Percentiles rank a stretch among this genome's conserved stretches.
These are phyloP conservation scores for Amanita polypyramis DNA, from an alignment of 768 basidiomycete genomes.

Conservation along the genomic window DNA sequence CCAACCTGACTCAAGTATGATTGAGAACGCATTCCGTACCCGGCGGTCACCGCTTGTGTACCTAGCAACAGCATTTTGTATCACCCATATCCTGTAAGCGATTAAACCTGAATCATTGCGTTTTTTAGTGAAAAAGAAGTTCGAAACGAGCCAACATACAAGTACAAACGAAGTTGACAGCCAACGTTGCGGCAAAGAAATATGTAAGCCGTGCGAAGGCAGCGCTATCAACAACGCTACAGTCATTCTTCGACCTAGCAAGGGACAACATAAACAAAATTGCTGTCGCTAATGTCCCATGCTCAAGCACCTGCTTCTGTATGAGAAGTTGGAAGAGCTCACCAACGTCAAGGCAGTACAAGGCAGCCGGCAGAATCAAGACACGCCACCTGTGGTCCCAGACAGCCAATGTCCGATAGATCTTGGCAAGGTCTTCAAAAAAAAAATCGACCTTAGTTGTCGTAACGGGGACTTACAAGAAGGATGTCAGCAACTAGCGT, in stretches of 20 bases:
- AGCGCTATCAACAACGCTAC: background rate
- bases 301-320: too few species aligned
- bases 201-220: background rate
- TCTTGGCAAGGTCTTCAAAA: background rate
- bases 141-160: background rate
- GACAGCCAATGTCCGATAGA: constrained; percentile 3
- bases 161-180: too few species aligned
- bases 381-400: constrained; percentile 1
- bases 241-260: background rate
- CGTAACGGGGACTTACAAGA: background rate
- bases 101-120: too few species aligned
- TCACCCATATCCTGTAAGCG: too few species aligned
- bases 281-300: background rate
- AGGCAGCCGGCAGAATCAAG: background rate
- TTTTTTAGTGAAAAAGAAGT: constrained; percentile 2
- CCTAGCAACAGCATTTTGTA: background rate
- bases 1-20: too few species aligned
- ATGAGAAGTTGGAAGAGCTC: background rate
- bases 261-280: constrained; percentile 1
- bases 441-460: background rate
- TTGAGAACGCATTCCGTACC: background rate
- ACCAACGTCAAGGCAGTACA: constrained; percentile 2
- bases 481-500: constrained; percentile 1
- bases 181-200: constrained; percentile 2
- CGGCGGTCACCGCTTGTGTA: background rate